Base-by-base conservation (phyloP, 225 moss, liverwort and hornwort genomes). In the Neckera pumila region DNA sequence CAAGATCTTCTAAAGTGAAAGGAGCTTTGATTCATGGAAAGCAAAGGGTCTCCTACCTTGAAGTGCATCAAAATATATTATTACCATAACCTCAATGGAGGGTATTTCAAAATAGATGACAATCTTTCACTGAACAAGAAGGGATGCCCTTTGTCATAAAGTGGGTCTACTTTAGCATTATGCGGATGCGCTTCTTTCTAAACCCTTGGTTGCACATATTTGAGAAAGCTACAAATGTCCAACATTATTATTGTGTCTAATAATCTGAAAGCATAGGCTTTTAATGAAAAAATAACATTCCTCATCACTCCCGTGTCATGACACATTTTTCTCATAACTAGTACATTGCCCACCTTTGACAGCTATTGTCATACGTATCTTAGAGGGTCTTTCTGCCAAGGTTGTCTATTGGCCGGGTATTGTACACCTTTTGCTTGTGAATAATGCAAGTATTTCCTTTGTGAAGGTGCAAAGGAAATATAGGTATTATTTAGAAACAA, bases 291-390 rank as follows among this genome's bases (percentile, higher is more conserved):
- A 19, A 11, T 6, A 33, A 20, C 49, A 75, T 33, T 13, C 20
- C 4, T 33, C 0, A 0, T 13, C 49, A 76, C 22, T 34, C 14
- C 5, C 2, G 1, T 51, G 9, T 3, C 34, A 21, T 49, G 20
- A 4, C 20, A 75, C 12, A 1, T 51, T 33, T 15, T 49, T 31
- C 4, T 31, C 31, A 30, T 31, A 31, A 51, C 12, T 2, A 0
- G 0, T 7, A 2, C 4, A 0, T 12, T 12, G 4, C 5, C 33
- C 2, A 49, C 75, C 75, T 75, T 49, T 0, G 0, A 53, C 14
- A 51, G 5, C 20, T 13, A 34, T 7, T 22, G 8, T 51, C 12
- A 17, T 33, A 0, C 2, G 6, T 31, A 1, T 49, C 4, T 27
- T 6, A 19, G 20, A 3, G 31, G 30, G 51, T 12, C 12, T 47